Evolutionary conservation across 2,329 filamentous ascomycete species (phyloP), one percentile per base, ranked within the genome.

Genomic region (Penicillium sp.): DNA sequence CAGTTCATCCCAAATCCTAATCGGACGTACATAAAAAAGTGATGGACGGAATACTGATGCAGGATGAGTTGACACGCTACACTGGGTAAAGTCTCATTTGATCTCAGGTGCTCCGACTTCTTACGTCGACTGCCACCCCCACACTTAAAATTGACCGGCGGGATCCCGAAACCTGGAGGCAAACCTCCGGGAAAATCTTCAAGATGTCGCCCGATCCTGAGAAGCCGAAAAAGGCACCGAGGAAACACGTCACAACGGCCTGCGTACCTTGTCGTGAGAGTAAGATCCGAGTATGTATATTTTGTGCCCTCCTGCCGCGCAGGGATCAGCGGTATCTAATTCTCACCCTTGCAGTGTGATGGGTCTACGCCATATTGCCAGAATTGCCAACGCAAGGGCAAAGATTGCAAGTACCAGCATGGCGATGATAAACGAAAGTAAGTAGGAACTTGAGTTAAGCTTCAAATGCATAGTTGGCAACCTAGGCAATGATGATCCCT

Each of bases 241-340:
- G 77, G 51, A 78, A 77, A 60, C 76, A 79, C 61, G 74, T 78
- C 62, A 78, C 77, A 2, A 78, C 76, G 1, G 77, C 76, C 10
- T 79, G 77, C 54, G 75, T 78, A 29, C 74, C 75, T 25, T 79
- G 77, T 58, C 74, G 77, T 25, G 77, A 79, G 62, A 79, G 77
- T 60, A 79, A 79, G 50, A 75, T 79, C 59, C 74, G 76, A 62
- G 76, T 77, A 68, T 56, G 70, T 54, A 52, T 29, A 27, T 27
- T 14, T 39, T 25, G 29, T 16, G 16, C 29, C 8, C 13, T 21
- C 21, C 27, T 8, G n/a, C n/a, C 31, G 39, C 45, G 33, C 43
- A 16, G 26, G 31, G 42, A 54, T 58, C 49, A 47, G 50, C 29
- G 33, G 26, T 13, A 53, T 52, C 51, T 56, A 55, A 60, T 52